Percentiles rank a stretch among this genome's conserved stretches.
Conservation (phyloP, 257 asterid species). For the Rehmannia glutinosa region DNA sequence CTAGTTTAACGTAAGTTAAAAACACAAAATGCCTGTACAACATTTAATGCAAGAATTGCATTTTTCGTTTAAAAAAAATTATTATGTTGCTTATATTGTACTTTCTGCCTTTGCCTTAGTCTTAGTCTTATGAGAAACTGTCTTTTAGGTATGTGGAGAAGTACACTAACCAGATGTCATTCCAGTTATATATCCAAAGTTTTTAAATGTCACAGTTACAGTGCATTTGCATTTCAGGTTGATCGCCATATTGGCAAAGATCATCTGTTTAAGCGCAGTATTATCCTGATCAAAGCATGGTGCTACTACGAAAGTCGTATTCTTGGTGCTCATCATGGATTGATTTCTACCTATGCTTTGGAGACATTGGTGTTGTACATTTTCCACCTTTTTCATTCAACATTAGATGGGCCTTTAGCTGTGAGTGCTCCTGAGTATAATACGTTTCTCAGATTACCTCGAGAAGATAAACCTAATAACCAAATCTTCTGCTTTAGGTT, state of each 20-base stretch:
- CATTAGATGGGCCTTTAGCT: constrained; percentile 73
- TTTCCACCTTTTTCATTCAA: constrained; percentile 73
- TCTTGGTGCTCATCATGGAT: constrained; percentile 88
- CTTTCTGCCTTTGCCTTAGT: too few species aligned
- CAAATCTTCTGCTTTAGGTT: constrained; percentile 46
- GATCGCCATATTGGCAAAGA: constrained; percentile 75
- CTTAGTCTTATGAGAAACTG: background rate
- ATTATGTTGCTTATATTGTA: too few species aligned
- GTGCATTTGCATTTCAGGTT: constrained; percentile 47
- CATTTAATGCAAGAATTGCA: too few species aligned
- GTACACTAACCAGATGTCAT: background rate
- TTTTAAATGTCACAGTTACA: constrained; percentile 5
- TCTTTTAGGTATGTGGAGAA: background rate
- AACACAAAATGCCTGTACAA: background rate
- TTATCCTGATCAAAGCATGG: constrained; percentile 89
- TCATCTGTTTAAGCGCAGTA: constrained; percentile 82
- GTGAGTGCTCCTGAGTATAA: constrained; percentile 43
- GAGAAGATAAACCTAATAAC: constrained; percentile 20
- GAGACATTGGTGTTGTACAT: constrained; percentile 87
- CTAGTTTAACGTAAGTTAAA: background rate
- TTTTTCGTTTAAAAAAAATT: too few species aligned
- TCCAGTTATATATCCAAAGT: background rate
- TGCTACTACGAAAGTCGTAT: constrained; percentile 96
- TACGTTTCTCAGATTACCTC: constrained; percentile 4
- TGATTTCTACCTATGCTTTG: constrained; percentile 93